A percentile compares a stretch with the other conserved stretches of the same genome.
These are phyloP conservation scores for Yueomyces sinensis DNA, from an alignment of 805 yeast species.

Conservation along the genomic window DNA sequence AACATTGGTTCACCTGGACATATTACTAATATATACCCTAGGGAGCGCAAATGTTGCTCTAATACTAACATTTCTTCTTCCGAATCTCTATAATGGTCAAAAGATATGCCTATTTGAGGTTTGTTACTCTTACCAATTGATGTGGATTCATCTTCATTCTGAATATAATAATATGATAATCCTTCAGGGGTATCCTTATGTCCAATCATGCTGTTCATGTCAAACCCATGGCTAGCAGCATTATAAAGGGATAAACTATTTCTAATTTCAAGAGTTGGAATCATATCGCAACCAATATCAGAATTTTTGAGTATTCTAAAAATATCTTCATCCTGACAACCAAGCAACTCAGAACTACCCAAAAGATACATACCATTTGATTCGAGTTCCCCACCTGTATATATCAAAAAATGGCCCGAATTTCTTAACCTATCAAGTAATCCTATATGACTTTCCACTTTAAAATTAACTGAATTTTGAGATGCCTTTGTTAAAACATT, in stretches of 20 bases:
- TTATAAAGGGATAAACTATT: conserved; percentile 18
- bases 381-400: conserved; percentile 54
- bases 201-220: conserved; percentile 15
- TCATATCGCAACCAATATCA: conserved; percentile 38
- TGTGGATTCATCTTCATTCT: conserved; percentile 3
- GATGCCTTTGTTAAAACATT: conserved; percentile 53
- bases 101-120: neutral
- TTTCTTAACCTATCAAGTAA: conserved; percentile 47
- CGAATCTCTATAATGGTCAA: conserved; percentile 23
- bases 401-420: conserved; percentile 62
- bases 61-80: conserved; percentile 14
- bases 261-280: conserved; percentile 20
- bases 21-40: conserved; percentile 57
- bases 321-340: conserved; percentile 29
- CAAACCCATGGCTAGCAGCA: conserved; percentile 11
- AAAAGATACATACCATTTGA: conserved; percentile 67
- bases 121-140: neutral
- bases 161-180: conserved; percentile 13
- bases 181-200: conserved; percentile 20
- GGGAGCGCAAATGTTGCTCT: conserved; percentile 18
- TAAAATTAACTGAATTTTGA: conserved; percentile 57
- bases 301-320: conserved; percentile 31
- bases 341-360: conserved; percentile 42
- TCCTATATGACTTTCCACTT: conserved; percentile 35
- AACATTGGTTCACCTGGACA: conserved; percentile 75